Base-by-base conservation (phyloP, 2,329 filamentous ascomycete genomes). In the Fusarium sp. region DNA sequence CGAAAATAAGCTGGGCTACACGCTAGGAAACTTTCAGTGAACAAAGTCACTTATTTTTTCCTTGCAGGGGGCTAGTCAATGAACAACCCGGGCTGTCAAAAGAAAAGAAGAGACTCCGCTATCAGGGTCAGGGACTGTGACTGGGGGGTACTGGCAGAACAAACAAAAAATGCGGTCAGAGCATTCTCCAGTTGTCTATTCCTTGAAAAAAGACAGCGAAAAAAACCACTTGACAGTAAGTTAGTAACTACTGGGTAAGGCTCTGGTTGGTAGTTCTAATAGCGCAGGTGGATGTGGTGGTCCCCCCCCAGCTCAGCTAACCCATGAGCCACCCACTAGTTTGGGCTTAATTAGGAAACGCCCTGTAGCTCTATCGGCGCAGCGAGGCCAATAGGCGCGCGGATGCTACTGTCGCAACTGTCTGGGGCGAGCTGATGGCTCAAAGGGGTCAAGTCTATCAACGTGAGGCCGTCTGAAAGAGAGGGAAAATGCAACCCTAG, bases 361-460 rank as follows among this genome's bases (percentile, higher is more conserved):
- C 56, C 30, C 46, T 56, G 55, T 62, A 62, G 53, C 47, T 59
- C 43, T 58, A 46, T 41, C 70, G 56, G 70, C 22, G 44, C 59
- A 56, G 65, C 54, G 62, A 64, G 69, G 60, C 72, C 72, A 74
- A 74, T 74, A 74, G 71, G 55, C 72, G 72, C 70, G 68, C 71
- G 71, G 66, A 71, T 74, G 54, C 58, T 57, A 43, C 56, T 66
- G 41, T 51, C 40, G 49, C 62, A 73, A 62, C 59, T 60, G 66
- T 69, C 67, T 51, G 71, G 61, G 71, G 71, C 71, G 68, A 70
- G 71, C 71, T 74, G 71, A 74, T 56, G 63, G 68, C 69, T 61
- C 44, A 47, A 73, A 69, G 59, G 37, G 68, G 71, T 71, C 55
- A 73, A 66, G 71, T 26, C 51, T 45, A 44, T 43, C 54, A 54